A percentile compares a stretch with the other conserved stretches of the same genome.
phyloP scores from a whole-genome alignment of 148 eudicot genomes.

The Fagopyrum tataricum region DNA sequence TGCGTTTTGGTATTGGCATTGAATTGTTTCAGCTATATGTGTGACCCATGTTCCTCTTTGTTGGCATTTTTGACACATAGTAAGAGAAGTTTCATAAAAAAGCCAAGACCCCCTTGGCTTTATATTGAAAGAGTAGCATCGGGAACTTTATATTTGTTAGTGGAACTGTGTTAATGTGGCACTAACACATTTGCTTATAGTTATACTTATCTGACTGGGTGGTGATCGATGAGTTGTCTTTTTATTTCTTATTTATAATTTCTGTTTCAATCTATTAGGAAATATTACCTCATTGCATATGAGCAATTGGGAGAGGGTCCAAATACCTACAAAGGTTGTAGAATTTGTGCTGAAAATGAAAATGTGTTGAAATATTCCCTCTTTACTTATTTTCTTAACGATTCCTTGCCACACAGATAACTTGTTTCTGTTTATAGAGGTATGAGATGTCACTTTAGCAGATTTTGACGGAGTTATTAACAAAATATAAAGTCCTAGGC shows the following conservation, averaged over 20 bases:
- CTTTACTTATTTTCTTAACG: not conserved
- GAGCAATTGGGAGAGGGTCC: not conserved
- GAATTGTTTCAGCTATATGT: not conserved
- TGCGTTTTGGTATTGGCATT: not conserved
- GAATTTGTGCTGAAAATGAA: not conserved
- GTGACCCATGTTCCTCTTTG: not conserved
- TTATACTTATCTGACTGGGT: not conserved
- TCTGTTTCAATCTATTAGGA: not conserved
- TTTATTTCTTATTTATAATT: no score
- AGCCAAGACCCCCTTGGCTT: not conserved
- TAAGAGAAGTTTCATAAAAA: no score
- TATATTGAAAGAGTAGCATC: not conserved
- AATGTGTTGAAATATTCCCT: not conserved
- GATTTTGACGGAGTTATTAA: not conserved
- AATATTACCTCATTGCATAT: not conserved
- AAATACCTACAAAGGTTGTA: not conserved
- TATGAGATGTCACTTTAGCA: not conserved
- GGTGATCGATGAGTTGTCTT: not conserved
- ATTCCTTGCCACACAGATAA: not conserved
- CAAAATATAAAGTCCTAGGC: no score
- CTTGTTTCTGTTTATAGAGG: not conserved
- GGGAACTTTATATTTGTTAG: no score
- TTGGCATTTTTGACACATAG: no score
- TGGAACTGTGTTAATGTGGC: not conserved
- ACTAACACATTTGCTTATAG: not conserved